Evolutionary conservation across 495 filamentous ascomycete genomes (phyloP).

Genomic region (Penicillium bialowiezense): DNA sequence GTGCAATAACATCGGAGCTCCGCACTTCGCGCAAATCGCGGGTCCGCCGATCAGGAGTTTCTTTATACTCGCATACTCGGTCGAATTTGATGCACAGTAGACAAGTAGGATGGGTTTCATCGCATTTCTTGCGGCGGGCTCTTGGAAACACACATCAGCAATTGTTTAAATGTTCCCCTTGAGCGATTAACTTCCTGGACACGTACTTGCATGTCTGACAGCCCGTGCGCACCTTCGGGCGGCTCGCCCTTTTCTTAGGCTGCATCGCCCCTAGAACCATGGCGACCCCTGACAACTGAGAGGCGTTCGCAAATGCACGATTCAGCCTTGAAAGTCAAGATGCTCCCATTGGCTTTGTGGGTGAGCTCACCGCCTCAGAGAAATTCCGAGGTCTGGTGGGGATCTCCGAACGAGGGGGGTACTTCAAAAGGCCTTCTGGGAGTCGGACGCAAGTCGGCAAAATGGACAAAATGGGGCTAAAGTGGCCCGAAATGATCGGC

Average conservation of each 20-base stretch:
- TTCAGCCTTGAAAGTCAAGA: too few relatives aligned
- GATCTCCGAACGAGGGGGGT: too few relatives aligned
- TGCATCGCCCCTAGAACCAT: background rate
- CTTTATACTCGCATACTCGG: conserved; percentile 35
- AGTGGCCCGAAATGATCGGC: too few relatives aligned
- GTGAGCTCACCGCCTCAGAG: too few relatives aligned
- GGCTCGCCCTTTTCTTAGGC: background rate
- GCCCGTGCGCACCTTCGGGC: conserved; percentile 12
- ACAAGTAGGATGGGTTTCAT: conserved; percentile 41
- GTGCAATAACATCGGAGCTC: background rate
- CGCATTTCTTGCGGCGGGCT: too few relatives aligned
- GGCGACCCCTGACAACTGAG: background rate
- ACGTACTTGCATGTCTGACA: conserved; percentile 14
- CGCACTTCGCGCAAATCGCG: background rate
- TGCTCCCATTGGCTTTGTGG: too few relatives aligned
- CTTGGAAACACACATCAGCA: too few relatives aligned
- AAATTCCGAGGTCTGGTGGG: too few relatives aligned
- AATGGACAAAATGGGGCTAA: too few relatives aligned
- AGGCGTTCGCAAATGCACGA: too few relatives aligned
- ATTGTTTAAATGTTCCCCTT: conserved; percentile 58
- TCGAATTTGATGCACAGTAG: conserved; percentile 46
- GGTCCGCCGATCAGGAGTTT: conserved; percentile 8
- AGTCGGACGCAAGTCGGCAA: too few relatives aligned
- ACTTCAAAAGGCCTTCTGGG: too few relatives aligned
- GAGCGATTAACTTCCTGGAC: background rate